Base-by-base conservation (phyloP, 2,329 filamentous ascomycete genomes). In the Lasiodiplodia sp. region DNA sequence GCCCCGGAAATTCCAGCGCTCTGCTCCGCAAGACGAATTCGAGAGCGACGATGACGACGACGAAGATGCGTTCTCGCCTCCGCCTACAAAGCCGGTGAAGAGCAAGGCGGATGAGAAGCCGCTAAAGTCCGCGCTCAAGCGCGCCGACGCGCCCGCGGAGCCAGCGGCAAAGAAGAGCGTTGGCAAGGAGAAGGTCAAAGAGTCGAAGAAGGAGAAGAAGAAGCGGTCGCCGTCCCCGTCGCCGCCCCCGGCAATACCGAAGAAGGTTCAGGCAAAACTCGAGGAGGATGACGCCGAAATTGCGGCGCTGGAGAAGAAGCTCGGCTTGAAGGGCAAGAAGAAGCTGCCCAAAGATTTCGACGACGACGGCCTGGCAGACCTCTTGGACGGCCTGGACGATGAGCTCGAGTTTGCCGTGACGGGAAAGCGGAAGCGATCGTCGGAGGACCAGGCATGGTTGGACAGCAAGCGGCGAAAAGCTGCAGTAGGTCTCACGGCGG, bases 201-300 rank as follows among this genome's bases (percentile, higher is more conserved):
- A 18, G 10, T 49, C 68, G 60, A 78, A 78, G 67, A 72, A 72
- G 53, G 73, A 71, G 31, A 28, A 47, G 68, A 51, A 14, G 11
- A n/a, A 55, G 44, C 28, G 21, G 16, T 28, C 63, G 60, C 3
- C 25, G 57, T 72, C 44, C 6, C 44, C 58, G 44, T 68, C 62
- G 62, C 68, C 23, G 2, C 71, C 71, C 11, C 69, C 72, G 8
- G 69, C 73, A 18, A 51, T 81, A 10, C 78, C 80, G 8, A 75
- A 77, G 63, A 76, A 74, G 25, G 82, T 89, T n/a, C 88, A 86
- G 75, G 86, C 90, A 23, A 74, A 71, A 72, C 82, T 97, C 4
- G 89, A 88, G 0, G 85, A 92, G 70, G 95, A 99, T 69, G 94
- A 98, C 75, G 92, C 89, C 2, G 93, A 97, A 73, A 98, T 99